phyloP scores from a whole-genome alignment of 73 alveolate species.

The Strombidium stylifer region DNA sequence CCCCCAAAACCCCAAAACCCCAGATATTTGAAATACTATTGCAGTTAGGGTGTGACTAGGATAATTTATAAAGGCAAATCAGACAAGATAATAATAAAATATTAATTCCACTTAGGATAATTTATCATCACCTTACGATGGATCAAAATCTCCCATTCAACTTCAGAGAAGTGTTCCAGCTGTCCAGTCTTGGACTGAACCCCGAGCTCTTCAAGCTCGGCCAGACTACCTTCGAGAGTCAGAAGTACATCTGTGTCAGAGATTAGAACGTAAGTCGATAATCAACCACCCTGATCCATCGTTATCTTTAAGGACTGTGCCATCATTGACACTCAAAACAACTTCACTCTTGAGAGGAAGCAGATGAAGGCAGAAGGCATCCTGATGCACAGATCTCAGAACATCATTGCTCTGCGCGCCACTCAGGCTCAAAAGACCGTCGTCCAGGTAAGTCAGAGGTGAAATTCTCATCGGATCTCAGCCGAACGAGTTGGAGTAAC shows the following conservation, averaged over 20 bases:
- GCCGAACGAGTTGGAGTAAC: no score
- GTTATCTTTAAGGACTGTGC: constrained; percentile 49
- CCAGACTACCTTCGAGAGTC: constrained; percentile 86
- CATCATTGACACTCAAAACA: constrained; percentile 64
- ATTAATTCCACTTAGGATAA: no score
- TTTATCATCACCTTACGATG: no score
- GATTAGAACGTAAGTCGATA: constrained; percentile 73
- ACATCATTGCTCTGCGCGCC: constrained; percentile 96
- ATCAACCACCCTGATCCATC: constrained; percentile 8
- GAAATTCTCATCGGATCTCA: no score
- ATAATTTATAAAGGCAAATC: no score
- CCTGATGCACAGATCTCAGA: constrained; percentile 92
- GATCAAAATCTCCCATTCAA: constrained; percentile 77
- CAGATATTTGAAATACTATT: no score
- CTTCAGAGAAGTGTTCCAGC: constrained; percentile 65
- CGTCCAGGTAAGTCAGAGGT: constrained; percentile 49
- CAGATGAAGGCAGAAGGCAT: constrained; percentile 97
- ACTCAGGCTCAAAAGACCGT: constrained; percentile 57
- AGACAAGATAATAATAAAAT: no score
- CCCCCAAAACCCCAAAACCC: no score
- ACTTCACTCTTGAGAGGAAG: constrained; percentile 79
- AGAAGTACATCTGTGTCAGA: constrained; percentile 88
- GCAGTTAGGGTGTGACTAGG: no score
- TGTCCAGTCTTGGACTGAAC: constrained; percentile 80
- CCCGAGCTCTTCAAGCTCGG: constrained; percentile 89